Base-by-base conservation (phyloP, 345 rosid genomes). In the Abelmoschus esculentus region DNA sequence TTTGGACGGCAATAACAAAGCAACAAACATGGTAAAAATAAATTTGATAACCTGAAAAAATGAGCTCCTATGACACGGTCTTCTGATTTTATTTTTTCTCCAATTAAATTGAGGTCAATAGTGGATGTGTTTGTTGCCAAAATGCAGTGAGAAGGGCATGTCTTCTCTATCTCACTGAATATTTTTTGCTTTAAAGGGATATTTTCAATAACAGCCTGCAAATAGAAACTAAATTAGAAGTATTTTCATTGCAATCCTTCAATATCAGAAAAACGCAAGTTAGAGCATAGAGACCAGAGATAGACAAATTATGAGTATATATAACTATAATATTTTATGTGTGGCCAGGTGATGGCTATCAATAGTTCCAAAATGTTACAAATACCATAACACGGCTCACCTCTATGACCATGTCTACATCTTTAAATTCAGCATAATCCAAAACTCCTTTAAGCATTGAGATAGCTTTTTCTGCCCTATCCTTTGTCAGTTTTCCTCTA, bases 341-440 rank as follows among this genome's bases (percentile, higher is more conserved):
- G 34, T 29, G 57, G 64, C 13, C 19, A 44, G 17, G 17, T 59
- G 44, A 44, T 49, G 42, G 66, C 47, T 15, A 22, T 66, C 63
- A 44, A 71, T 9, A 31, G 47, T 38, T 38, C 14, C 29, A 11
- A 36, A 22, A 57, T 67, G 54, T 44, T 38, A 55, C 22, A 60
- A 61, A 15, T 53, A 40, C 18, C 72, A 32, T 12, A 53, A 3
- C 9, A 60, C n/a, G 28, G 42, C 83, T 19, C 46, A 89, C 98
- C 97, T 93, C 98, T 72, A 93, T 88, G 72, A 93, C 97, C 96
- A 89, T 83, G 74, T 93, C 98, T 66, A 89, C 97, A 76, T 93
- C 95, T 80, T 78, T 88, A 70, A 93, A 88, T 62, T 88, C 96
- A 19, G 90, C 70, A 78, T 93, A 91, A 67, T 91, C 96, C 69